Evolutionary conservation across 768 basidiomycete genomes (phyloP), one percentile per base, ranked within the genome.

Genomic region (Atractiella rhizophila): DNA sequence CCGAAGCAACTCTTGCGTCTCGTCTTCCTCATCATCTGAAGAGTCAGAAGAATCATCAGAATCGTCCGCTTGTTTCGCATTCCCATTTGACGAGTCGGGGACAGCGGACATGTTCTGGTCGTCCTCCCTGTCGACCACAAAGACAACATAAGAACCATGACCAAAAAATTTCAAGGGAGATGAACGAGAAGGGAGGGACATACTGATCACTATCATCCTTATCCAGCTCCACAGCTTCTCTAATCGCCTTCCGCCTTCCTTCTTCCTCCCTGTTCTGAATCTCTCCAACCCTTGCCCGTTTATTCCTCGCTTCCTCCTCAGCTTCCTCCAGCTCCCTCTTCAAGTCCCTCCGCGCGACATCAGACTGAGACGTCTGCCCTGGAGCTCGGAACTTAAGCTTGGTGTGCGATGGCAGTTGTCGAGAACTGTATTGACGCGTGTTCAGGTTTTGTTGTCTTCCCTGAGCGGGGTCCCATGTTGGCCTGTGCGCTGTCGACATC

Each of bases 321-420:
- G 88, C 88, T 13, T 61, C 64, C 29, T 80, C 60, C 31, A 98
- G 64, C 47, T 98, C 88, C 3, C 72, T 68, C 11, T 79, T 68
- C 33, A 96, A 62, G 57, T 96, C 86, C 15, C 69, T 66, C 48
- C 71, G 73, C 44, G 68, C 65, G 4, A 88, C 74, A 47, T 96
- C 88, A 2, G 59, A 59, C 3, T 66, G 55, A 1, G 80, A 76
- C 1, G 79, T 83, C 59, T 98, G 88, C 8, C 88, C 88, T 3
- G 76, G 69, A 66, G 91, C 83, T 74, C 88, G 74, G 62, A 98
- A 98, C 64, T 98, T 98, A 51, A 98, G 76, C 60, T 91, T 88
- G 2, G 88, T 98, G 58, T 94, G 79, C 2, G 81, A 67, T 5
- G 88, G 81, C 70, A 94, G 76, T 57, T 91, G 83, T 47, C 80